phyloP scores from a whole-genome alignment of 108 stramenopile genomes.

The Cyclotella kingstonii region DNA sequence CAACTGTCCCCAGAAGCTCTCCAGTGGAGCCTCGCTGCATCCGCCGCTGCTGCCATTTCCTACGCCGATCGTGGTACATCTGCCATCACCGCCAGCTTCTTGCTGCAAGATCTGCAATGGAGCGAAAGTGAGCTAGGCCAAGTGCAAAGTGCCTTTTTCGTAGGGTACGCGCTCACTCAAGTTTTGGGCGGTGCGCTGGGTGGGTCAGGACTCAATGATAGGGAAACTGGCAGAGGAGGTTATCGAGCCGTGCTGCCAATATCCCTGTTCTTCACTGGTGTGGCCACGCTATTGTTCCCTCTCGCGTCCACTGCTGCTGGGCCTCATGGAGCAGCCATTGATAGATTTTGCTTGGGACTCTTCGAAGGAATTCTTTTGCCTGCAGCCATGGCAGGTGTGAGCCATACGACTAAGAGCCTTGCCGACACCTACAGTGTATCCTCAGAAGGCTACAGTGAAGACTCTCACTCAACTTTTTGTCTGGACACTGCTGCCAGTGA shows the following conservation, averaged over 20 bases:
- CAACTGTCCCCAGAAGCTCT: conserved; percentile 17
- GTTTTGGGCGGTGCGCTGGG: conserved; percentile 35
- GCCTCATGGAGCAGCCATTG: conserved; percentile 17
- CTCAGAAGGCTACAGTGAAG: neutral
- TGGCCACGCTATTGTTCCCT: conserved; percentile 32
- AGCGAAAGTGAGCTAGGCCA: conserved; percentile 32
- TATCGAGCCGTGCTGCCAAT: conserved; percentile 28
- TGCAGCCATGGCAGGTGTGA: conserved; percentile 41
- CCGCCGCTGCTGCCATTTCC: conserved; percentile 35
- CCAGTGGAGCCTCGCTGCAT: conserved; percentile 25
- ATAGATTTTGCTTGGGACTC: conserved; percentile 34
- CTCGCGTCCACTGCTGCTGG: conserved; percentile 17
- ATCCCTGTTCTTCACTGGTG: conserved; percentile 26
- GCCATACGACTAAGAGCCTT: conserved; percentile 7
- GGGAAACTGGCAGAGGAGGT: neutral
- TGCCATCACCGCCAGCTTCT: conserved; percentile 23
- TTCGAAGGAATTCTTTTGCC: conserved; percentile 39
- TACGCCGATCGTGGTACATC: conserved; percentile 43
- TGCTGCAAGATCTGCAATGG: conserved; percentile 32
- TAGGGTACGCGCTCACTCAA: conserved; percentile 38
- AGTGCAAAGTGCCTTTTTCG: conserved; percentile 31
- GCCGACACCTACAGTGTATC: neutral
- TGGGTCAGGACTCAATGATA: conserved; percentile 1
- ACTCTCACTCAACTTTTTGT: neutral
- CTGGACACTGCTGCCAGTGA: neutral